Evolutionary conservation across 164 flowering plant species (phyloP).

Genomic region (Houttuynia cordata): DNA sequence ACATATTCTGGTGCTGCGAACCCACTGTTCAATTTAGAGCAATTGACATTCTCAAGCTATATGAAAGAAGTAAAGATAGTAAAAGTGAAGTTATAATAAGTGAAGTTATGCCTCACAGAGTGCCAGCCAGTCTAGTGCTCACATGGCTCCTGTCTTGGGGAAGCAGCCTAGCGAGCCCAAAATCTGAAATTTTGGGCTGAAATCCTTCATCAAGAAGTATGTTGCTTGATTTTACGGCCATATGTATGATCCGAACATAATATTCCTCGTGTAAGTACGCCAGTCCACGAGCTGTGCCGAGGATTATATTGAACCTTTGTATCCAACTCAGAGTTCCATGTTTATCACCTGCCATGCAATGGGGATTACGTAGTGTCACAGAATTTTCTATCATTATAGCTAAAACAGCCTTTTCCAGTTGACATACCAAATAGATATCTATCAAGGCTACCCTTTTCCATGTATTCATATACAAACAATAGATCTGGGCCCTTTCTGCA

Average conservation of each 20-base stretch:
- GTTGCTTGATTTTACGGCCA: conserved; percentile 48
- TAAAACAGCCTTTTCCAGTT: too few species aligned
- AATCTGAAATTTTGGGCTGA: conserved; percentile 52
- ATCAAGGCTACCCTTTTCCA: conserved; percentile 51
- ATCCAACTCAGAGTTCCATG: conserved; percentile 42
- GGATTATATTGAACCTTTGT: conserved; percentile 36
- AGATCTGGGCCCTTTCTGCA: conserved; percentile 38
- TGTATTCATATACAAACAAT: conserved; percentile 41
- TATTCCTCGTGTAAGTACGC: conserved; percentile 54
- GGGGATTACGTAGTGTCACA: not conserved
- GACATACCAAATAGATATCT: conserved; percentile 43
- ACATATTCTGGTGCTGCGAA: conserved; percentile 57
- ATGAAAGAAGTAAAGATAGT: not conserved
- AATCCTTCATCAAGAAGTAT: conserved; percentile 43
- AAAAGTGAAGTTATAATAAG: not conserved
- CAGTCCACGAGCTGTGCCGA: conserved; percentile 49
- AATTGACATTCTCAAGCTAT: too few species aligned
- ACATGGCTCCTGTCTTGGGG: conserved; percentile 45
- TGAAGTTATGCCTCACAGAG: conserved; percentile 33
- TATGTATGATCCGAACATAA: conserved; percentile 41
- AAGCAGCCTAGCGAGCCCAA: conserved; percentile 51
- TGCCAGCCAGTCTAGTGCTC: conserved; percentile 52
- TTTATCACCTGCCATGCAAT: conserved; percentile 24
- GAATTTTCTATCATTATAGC: not conserved
- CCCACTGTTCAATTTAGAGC: conserved; percentile 8